A percentile compares a stretch with the other conserved stretches of the same genome.
Conservation (phyloP, 2,329 filamentous ascomycete genomes). For the Teratosphaeria pseudoeucalypti region DNA sequence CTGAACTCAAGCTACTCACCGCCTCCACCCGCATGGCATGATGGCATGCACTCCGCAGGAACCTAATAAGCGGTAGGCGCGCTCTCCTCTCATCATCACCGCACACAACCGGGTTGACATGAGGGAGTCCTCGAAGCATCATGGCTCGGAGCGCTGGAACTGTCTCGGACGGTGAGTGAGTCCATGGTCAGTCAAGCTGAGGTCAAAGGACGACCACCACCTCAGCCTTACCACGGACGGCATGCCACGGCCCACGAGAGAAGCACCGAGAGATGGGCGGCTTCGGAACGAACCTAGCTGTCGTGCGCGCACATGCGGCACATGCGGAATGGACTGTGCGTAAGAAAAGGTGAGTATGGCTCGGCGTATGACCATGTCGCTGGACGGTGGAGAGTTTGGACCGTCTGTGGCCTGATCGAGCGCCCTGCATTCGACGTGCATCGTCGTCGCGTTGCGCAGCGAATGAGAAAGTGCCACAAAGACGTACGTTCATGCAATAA, state of each 20-base stretch:
- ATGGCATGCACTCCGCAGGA: neutral
- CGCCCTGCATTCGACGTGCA: conserved; percentile 3
- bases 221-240: neutral
- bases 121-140: neutral
- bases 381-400: neutral
- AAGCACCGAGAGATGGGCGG: neutral
- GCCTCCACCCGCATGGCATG: conserved; percentile 4
- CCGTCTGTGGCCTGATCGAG: neutral
- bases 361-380: neutral
- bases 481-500: conserved; percentile 3
- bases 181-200: neutral
- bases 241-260: neutral
- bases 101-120: neutral
- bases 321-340: neutral
- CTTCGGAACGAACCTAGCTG: neutral
- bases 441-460: conserved; percentile 2
- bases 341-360: neutral
- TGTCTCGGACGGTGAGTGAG: neutral
- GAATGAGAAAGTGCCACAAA: conserved; percentile 8
- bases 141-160: neutral
- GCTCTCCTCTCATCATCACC: neutral
- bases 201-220: neutral
- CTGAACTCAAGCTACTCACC: conserved; percentile 1
- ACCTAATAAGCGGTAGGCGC: neutral
- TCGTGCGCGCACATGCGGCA: neutral